Percentiles rank a stretch among this genome's conserved stretches.
phyloP scores from a whole-genome alignment of 495 filamentous ascomycete genomes.

The Glutinoglossum americanum region DNA sequence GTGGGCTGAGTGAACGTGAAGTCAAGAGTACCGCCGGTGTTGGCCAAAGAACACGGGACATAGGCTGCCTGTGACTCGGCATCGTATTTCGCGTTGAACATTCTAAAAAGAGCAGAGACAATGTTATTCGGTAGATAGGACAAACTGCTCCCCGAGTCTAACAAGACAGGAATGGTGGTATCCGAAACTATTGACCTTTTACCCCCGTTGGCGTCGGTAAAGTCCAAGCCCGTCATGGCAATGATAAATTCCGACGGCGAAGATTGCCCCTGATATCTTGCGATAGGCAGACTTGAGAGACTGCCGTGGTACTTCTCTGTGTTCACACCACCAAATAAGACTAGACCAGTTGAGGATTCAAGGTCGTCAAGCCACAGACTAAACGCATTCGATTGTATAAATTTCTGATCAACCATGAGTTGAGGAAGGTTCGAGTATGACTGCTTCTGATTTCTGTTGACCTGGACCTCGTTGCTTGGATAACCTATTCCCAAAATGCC shows the following conservation, averaged over 20 bases:
- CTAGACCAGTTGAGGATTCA: conserved; percentile 42
- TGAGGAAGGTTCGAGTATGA: conserved; percentile 64
- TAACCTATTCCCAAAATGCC: conserved; percentile 93
- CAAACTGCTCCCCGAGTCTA: conserved; percentile 84
- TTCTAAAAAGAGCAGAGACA: conserved; percentile 37
- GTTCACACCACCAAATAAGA: conserved; percentile 87
- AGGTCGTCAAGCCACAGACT: conserved; percentile 78
- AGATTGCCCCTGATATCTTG: conserved; percentile 16
- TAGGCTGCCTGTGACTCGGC: conserved; percentile 34
- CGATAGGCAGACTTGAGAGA: conserved; percentile 56
- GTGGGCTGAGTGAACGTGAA: conserved; percentile 51
- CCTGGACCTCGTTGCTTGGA: conserved; percentile 55
- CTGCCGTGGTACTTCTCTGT: conserved; percentile 50
- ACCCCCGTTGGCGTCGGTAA: conserved; percentile 25
- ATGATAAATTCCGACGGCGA: conserved; percentile 60
- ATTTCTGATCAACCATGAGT: conserved; percentile 42
- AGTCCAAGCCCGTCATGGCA: conserved; percentile 43
- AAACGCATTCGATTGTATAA: conserved; percentile 67
- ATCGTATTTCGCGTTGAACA: conserved; percentile 43
- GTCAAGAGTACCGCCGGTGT: conserved; percentile 25
- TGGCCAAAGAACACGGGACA: conserved; percentile 49
- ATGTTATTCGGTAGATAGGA: conserved; percentile 65
- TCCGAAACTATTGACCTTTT: conserved; percentile 19
- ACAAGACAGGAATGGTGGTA: conserved; percentile 45
- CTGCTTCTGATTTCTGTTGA: conserved; percentile 31